A percentile compares a stretch with the other conserved stretches of the same genome.
These are phyloP conservation scores for Tetragonia tetragonoides DNA, from an alignment of 148 eudicot genomes.

Conservation along the genomic window DNA sequence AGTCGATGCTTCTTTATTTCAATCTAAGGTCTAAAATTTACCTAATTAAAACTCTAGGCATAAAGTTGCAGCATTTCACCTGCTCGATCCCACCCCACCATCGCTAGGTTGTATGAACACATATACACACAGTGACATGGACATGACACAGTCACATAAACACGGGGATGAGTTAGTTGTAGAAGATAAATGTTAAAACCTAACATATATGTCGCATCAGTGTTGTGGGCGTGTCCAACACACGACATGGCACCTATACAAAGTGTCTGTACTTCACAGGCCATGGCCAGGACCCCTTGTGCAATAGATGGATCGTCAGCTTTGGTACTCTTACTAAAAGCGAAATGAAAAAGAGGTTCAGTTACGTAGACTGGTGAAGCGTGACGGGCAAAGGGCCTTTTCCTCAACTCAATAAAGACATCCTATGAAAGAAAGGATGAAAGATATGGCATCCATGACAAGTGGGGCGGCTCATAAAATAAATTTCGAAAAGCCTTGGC, in stretches of 20 bases:
- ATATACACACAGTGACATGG: too few species aligned
- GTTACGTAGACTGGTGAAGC: background rate
- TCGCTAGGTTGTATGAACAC: too few species aligned
- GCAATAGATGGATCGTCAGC: background rate
- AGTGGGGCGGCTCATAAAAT: constrained; percentile 29
- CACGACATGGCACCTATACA: too few species aligned
- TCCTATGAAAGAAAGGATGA: constrained; percentile 17
- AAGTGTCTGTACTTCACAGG: too few species aligned
- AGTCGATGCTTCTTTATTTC: background rate
- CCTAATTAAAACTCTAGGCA: background rate
- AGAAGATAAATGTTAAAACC: too few species aligned
- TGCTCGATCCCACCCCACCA: too few species aligned
- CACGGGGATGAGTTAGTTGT: too few species aligned
- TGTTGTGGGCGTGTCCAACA: too few species aligned
- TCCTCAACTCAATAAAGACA: constrained; percentile 18
- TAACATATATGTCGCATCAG: too few species aligned
- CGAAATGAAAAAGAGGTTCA: background rate
- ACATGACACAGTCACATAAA: too few species aligned
- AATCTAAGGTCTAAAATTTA: background rate
- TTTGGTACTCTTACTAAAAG: background rate
- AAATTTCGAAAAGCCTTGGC: background rate
- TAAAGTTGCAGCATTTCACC: too few species aligned
- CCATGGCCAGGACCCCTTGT: background rate
- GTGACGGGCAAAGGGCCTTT: background rate
- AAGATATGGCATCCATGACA: constrained; percentile 22